Base-by-base conservation (phyloP, 108 stramenopile genomes). In the Parmales sp. region DNA sequence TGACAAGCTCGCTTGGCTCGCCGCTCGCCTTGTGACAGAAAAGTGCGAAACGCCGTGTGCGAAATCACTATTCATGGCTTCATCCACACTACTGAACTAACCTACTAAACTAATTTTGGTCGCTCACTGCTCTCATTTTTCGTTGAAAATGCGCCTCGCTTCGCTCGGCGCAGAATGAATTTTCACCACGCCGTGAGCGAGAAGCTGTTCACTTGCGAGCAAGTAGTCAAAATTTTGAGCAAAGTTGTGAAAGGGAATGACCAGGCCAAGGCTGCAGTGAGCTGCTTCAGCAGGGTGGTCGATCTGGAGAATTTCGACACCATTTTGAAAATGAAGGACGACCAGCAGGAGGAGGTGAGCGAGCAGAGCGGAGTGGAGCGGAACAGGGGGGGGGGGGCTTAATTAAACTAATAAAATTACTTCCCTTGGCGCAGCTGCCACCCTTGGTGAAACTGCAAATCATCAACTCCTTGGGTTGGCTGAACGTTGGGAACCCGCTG, bases 401-500 rank as follows among this genome's bases (percentile, higher is more conserved):
- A n/a, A n/a, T n/a, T n/a, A n/a, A n/a, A n/a, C n/a, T n/a, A n/a
- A n/a, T n/a, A n/a, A n/a, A n/a, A n/a, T n/a, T n/a, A n/a, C n/a
- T n/a, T n/a, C n/a, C n/a, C n/a, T n/a, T n/a, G n/a, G n/a, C n/a
- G n/a, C n/a, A n/a, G n/a, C n/a, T n/a, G n/a, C n/a, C n/a, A n/a
- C 16, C 7, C 6, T 23, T 23, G 49, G n/a, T 28, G 54, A 26
- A 11, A 3, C 54, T 34, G 26, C 16, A 60, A 9, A 60, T 60
- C 16, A 34, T 60, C 3, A 20, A 60, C 28, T 34, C 31, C 6
- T 29, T 60, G 26, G 54, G 54, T 28, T 60, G 54, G 54, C 28
- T 60, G 2, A 60, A 60, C 31, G 36, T 60, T 29, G 54, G 54
- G 3, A 60, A 29, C 54, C 54, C 54, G 26, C 29, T 60, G 54